Conservation (phyloP, 305 asterid species). For the Fraxinus platypoda region DNA sequence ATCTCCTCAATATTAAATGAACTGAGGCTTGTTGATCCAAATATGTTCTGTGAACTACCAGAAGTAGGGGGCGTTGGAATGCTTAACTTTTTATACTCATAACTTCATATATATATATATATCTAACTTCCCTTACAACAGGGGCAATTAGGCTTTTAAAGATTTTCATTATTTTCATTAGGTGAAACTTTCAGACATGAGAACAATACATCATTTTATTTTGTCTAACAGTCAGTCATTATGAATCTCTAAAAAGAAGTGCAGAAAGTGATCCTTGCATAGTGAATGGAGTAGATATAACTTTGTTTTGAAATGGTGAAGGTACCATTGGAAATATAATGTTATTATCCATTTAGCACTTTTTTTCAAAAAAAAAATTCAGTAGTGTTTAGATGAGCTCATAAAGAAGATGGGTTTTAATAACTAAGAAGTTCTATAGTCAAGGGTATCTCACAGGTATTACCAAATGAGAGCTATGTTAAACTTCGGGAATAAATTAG, state of each 20-base stretch:
- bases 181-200: background rate
- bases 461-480: background rate
- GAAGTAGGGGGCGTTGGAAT: background rate
- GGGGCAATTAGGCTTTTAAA: background rate
- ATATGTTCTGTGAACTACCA: background rate
- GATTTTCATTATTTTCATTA: background rate
- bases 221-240: background rate
- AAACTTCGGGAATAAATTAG: background rate
- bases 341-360: background rate
- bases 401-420: background rate
- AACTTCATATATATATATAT: background rate
- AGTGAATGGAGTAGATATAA: background rate
- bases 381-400: background rate
- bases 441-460: background rate
- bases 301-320: background rate
- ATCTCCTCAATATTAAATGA: background rate
- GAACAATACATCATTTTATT: background rate
- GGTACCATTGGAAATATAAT: background rate
- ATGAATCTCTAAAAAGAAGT: background rate
- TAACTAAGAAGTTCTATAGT: background rate
- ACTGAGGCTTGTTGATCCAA: background rate
- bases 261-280: background rate
- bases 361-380: background rate
- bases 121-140: background rate
- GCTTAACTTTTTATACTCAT: background rate